Evolutionary conservation across 805 yeast genomes (phyloP).

Genomic region (Hyphopichia homilentoma): DNA sequence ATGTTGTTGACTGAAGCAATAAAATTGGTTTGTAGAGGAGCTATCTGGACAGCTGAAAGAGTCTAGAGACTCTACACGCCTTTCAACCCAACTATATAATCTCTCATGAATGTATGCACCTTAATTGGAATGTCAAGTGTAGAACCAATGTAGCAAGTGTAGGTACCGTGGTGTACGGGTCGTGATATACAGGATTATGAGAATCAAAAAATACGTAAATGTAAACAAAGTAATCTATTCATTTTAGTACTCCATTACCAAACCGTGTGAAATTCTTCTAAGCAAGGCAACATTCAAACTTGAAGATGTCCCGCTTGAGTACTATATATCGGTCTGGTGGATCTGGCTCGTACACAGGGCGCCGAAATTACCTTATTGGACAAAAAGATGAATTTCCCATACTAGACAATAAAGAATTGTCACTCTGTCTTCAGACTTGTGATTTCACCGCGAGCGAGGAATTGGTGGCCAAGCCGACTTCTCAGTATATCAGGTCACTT

Average conservation of each 20-base stretch:
- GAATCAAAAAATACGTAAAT: too few relatives aligned
- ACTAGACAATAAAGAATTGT: conserved; percentile 56
- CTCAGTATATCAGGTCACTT: conserved; percentile 49
- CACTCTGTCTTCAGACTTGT: conserved; percentile 57
- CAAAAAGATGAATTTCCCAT: conserved; percentile 55
- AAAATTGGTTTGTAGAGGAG: conserved; percentile 77
- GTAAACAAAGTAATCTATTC: too few relatives aligned
- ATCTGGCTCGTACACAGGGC: conserved; percentile 9
- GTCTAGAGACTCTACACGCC: conserved; percentile 46
- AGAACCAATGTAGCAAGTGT: too few relatives aligned
- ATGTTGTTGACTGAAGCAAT: conserved; percentile 83
- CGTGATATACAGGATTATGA: too few relatives aligned
- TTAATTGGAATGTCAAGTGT: too few relatives aligned
- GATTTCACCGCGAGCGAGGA: conserved; percentile 62
- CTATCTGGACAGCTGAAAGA: conserved; percentile 89
- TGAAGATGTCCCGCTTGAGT: conserved; percentile 31
- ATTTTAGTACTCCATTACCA: too few relatives aligned
- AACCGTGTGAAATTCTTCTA: too few relatives aligned
- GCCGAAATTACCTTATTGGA: conserved; percentile 13
- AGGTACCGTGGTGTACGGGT: too few relatives aligned
- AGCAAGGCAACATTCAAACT: too few relatives aligned
- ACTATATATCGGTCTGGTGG: conserved; percentile 25
- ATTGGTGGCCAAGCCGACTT: conserved; percentile 52
- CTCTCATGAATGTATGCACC: conserved; percentile 1
- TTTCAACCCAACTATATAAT: background rate